Evolutionary conservation across 108 stramenopile species (phyloP).

Genomic region (Skeletonema tropicum): DNA sequence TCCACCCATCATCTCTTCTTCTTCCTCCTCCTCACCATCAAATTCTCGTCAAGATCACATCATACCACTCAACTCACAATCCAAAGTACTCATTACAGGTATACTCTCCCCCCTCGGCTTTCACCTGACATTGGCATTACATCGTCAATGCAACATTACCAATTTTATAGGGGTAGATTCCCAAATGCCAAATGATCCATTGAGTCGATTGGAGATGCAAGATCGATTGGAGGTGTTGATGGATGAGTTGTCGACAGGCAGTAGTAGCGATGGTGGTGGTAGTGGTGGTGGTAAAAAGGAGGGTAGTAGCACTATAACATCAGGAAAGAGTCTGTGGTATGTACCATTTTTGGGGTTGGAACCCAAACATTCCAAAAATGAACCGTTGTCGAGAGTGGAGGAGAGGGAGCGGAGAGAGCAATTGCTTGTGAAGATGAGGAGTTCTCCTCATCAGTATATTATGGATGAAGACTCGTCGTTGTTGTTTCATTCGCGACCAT

Average conservation of each 20-base stretch:
- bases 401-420: background rate
- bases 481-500: constrained; percentile 9
- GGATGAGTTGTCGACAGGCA: constrained; percentile 34
- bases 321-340: constrained; percentile 11
- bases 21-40: background rate
- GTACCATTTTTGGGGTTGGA: constrained; percentile 71
- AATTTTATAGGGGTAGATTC: constrained; percentile 68
- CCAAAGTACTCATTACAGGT: constrained; percentile 73
- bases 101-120: constrained; percentile 71
- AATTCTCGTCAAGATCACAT: background rate
- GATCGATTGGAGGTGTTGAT: constrained; percentile 57
- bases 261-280: constrained; percentile 30
- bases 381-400: background rate
- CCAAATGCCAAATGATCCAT: constrained; percentile 72
- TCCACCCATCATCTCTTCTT: constrained; percentile 7
- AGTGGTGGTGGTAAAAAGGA: constrained; percentile 20
- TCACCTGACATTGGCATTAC: constrained; percentile 60
- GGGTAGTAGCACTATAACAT: too few species aligned
- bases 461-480: background rate
- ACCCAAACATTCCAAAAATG: constrained; percentile 25
- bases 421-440: constrained; percentile 15
- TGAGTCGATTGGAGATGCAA: constrained; percentile 56
- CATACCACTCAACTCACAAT: constrained; percentile 34
- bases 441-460: background rate
- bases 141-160: constrained; percentile 67